Percentiles rank a stretch among this genome's conserved stretches.
phyloP scores from a whole-genome alignment of 129 eudicot species.

The Solidago caesia region DNA sequence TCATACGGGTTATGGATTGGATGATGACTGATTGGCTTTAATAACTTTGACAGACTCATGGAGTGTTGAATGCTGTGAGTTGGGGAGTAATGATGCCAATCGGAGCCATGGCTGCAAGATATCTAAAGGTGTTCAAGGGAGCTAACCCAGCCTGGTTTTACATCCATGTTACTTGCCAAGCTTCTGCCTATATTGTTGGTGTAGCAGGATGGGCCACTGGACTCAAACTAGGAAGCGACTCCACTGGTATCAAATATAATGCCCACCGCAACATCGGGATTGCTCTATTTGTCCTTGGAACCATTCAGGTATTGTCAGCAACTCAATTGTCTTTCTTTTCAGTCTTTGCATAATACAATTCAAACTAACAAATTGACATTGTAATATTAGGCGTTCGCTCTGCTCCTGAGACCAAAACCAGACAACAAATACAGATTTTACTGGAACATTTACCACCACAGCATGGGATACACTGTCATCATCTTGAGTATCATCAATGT shows the following conservation, averaged over 20 bases:
- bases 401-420: slow-evolving; percentile 85
- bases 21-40: slow-evolving; percentile 1
- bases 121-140: slow-evolving; percentile 73
- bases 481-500: slow-evolving; percentile 61
- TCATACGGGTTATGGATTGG: neutral
- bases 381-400: slow-evolving; percentile 53
- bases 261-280: slow-evolving; percentile 75
- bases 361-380: neutral
- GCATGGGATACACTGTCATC: slow-evolving; percentile 59
- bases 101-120: slow-evolving; percentile 85
- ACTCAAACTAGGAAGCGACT: slow-evolving; percentile 73
- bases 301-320: slow-evolving; percentile 60
- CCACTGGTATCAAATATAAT: slow-evolving; percentile 44
- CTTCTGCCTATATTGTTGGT: slow-evolving; percentile 73
- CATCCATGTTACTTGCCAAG: slow-evolving; percentile 74
- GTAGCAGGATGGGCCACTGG: slow-evolving; percentile 92
- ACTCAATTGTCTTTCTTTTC: neutral
- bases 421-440: slow-evolving; percentile 76
- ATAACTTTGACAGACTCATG: slow-evolving; percentile 57
- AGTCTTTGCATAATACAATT: neutral
- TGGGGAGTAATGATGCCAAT: slow-evolving; percentile 94
- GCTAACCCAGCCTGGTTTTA: slow-evolving; percentile 96
- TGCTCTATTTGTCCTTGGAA: slow-evolving; percentile 68
- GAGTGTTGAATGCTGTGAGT: slow-evolving; percentile 81
- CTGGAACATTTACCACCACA: slow-evolving; percentile 86